Evolutionary conservation across 176 grass and related monocot genomes (phyloP).

Genomic region (Oryza coarctata): DNA sequence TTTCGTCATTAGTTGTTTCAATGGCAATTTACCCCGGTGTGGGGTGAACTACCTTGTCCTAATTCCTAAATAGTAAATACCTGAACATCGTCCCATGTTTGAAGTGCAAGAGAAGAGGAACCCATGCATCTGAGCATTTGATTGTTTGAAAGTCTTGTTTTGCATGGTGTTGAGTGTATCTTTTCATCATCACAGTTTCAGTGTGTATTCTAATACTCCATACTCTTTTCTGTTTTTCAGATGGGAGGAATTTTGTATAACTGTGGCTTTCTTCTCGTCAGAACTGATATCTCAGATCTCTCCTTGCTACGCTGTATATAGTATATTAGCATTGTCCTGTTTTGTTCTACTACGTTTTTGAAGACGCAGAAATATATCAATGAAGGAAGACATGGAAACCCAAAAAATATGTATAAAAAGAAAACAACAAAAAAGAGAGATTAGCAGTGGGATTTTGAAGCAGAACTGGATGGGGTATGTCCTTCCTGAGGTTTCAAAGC

Average conservation of each 20-base stretch:
- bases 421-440: slow-evolving; percentile 16
- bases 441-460: slow-evolving; percentile 49
- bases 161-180: no score
- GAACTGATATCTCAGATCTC: slow-evolving; percentile 34
- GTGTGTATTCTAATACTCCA: slow-evolving; percentile 5
- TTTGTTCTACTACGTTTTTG: slow-evolving; percentile 24
- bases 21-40: no score
- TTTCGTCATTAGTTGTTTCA: no score
- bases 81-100: no score
- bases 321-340: slow-evolving; percentile 23
- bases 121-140: no score
- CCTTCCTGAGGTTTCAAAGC: slow-evolving; percentile 53
- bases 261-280: slow-evolving; percentile 66
- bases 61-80: no score
- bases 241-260: slow-evolving; percentile 58
- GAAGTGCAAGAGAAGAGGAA: no score
- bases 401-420: slow-evolving; percentile 10
- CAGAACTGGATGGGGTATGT: slow-evolving; percentile 45
- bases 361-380: slow-evolving; percentile 36
- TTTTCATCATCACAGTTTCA: not conserved
- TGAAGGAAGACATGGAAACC: slow-evolving; percentile 52
- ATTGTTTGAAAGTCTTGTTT: no score
- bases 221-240: slow-evolving; percentile 41
- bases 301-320: slow-evolving; percentile 31
- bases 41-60: no score